Conservation (phyloP, 441 rosid species). For the Gossypium davidsonii region DNA sequence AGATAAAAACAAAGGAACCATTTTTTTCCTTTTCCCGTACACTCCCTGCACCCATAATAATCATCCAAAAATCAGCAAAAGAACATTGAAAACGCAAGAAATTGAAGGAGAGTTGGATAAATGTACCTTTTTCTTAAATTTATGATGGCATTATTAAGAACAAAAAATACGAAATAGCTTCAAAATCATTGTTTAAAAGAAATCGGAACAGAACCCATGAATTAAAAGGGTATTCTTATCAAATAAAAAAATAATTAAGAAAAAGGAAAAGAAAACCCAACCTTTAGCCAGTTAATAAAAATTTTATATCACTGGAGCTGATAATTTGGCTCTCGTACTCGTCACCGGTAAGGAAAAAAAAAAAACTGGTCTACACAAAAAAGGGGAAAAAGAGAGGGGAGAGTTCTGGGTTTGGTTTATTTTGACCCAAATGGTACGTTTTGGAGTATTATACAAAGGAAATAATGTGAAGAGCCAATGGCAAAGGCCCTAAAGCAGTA, state of each 20-base stretch:
- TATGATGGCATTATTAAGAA: background rate
- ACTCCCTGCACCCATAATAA: background rate
- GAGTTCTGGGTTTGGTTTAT: background rate
- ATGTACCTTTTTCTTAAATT: background rate
- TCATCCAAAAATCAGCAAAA: background rate
- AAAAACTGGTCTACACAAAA: background rate
- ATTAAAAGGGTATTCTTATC: background rate
- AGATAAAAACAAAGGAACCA: slow-evolving; percentile 51
- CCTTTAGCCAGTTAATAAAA: background rate
- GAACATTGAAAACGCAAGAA: background rate
- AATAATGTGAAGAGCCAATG: background rate
- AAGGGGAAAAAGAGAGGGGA: background rate
- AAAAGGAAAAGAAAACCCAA: background rate
- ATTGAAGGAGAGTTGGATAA: background rate
- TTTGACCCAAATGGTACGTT: background rate
- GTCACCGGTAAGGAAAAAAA: background rate
- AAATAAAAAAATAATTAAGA: background rate
- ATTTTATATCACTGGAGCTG: background rate
- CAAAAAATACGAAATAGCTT: background rate
- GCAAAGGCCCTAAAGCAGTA: background rate
- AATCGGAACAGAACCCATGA: background rate
- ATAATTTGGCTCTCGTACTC: background rate
- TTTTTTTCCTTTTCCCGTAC: slow-evolving; percentile 1
- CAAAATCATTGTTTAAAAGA: background rate
- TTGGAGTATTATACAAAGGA: background rate